Percentiles rank a stretch among this genome's conserved stretches.
Conservation (phyloP, 495 filamentous ascomycete species). For the Niebla homalea region DNA sequence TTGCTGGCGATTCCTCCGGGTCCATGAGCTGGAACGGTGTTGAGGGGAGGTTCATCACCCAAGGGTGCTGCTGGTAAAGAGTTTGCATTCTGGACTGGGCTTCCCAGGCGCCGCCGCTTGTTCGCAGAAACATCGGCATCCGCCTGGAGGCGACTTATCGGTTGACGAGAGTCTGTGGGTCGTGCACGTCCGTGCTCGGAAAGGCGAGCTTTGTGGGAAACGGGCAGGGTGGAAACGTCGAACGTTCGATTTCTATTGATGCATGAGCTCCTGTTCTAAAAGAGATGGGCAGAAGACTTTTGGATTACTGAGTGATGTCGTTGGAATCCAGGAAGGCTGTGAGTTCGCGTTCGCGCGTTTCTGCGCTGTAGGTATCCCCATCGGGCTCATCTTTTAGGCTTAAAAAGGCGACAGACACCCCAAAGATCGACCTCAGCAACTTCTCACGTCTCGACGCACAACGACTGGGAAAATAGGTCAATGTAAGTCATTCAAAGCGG, state of each 20-base stretch:
- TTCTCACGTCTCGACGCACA: conserved; percentile 67
- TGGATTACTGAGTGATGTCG: conserved; percentile 61
- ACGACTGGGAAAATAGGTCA: conserved; percentile 37
- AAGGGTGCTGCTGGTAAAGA: no score
- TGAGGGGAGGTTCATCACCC: no score
- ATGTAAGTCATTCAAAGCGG: background rate
- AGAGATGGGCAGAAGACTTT: conserved; percentile 17
- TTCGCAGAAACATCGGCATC: no score
- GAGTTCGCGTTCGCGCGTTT: conserved; percentile 2
- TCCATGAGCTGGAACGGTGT: no score
- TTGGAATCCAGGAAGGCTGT: conserved; percentile 54
- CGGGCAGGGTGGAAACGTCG: conserved; percentile 56
- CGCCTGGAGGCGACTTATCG: no score
- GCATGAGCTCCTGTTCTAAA: conserved; percentile 37
- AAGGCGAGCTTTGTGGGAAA: conserved; percentile 14
- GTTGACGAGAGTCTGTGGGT: background rate
- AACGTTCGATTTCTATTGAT: conserved; percentile 35
- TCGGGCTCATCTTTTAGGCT: conserved; percentile 27
- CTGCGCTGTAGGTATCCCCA: conserved; percentile 39
- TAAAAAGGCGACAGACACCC: conserved; percentile 34
- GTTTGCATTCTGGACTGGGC: no score
- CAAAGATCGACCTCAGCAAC: conserved; percentile 70
- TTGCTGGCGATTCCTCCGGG: no score
- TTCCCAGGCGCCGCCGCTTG: no score
- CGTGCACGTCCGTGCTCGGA: background rate